Evolutionary conservation across 495 filamentous ascomycete species (phyloP).

Genomic region (Penicillium verhagenii): DNA sequence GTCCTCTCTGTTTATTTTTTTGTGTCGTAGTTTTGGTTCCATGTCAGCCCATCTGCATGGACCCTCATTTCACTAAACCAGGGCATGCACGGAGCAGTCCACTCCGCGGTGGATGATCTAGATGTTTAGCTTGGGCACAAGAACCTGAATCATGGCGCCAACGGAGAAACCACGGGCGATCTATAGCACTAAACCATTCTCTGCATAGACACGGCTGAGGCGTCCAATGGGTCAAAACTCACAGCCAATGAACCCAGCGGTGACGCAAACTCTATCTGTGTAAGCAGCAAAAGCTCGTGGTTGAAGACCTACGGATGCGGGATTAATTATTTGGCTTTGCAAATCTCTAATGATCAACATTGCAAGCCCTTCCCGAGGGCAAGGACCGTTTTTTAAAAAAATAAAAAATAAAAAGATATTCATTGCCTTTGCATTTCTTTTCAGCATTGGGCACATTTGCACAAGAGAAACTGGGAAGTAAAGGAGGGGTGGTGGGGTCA

Average conservation of each 20-base stretch:
- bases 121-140: background rate
- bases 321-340: background rate
- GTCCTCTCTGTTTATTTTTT: too few relatives aligned
- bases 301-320: background rate
- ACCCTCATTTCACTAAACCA: background rate
- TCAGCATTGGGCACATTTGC: background rate
- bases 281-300: too few relatives aligned
- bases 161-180: slow-evolving; percentile 3
- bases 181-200: background rate
- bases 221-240: background rate
- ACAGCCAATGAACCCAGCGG: background rate
- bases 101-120: slow-evolving; percentile 2
- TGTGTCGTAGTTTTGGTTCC: background rate
- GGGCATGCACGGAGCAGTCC: background rate
- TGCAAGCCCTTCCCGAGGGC: background rate
- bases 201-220: slow-evolving; percentile 1
- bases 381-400: too few relatives aligned
- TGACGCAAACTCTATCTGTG: slow-evolving; percentile 2
- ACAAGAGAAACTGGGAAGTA: background rate
- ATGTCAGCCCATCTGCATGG: background rate
- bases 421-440: too few relatives aligned
- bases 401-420: too few relatives aligned
- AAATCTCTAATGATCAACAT: background rate
- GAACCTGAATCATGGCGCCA: background rate
- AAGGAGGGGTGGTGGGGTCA: background rate